Evolutionary conservation across 2,329 filamentous ascomycete genomes (phyloP), one percentile per base, ranked within the genome.

Genomic region (Colletotrichum lini): DNA sequence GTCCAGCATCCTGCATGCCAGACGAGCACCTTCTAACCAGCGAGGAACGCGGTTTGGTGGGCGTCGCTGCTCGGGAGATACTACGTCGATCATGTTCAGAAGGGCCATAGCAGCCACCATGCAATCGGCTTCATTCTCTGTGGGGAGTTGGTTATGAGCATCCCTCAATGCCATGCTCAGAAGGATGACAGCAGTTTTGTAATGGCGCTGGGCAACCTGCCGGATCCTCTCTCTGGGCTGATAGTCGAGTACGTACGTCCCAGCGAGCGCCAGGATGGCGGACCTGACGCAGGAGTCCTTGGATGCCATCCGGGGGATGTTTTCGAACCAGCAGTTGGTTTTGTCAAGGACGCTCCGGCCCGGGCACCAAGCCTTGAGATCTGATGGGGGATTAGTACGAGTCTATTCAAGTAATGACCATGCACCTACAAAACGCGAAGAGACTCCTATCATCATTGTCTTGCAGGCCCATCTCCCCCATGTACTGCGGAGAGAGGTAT

Each of bases 231-330:
- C 77, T 38, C 78, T 74, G 1, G 81, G 81, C 18, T 79, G 67
- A 44, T 83, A 84, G 66, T 84, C 82, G 66, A 83, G 82, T 7
- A 84, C 80, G 40, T 84, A 84, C 1, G 83, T 79, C 2, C 81
- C 82, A 3, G 82, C 81, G 2, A 84, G 76, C 26, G 81, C 81
- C 53, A 82, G 80, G n/a, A 84, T 82, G 7, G 82, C 82, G 35
- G 78, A 75, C 4, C 77, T 74, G 10, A 84, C 80, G 23, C 81
- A 81, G 16, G 74, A 69, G 35, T 77, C 78, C 30, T 79, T 56
- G 13, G 52, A 76, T 26, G 81, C 79, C 80, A 83, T 82, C n/a
- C 78, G 76, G 6, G 80, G 81, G 58, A 84, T 82, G 52, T 84
- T 81, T 12, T 77, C 78, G 18, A 83, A 73, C 82, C 82, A 84